Conservation (phyloP, 2,329 filamentous ascomycete genomes). For the Penicillium janthinellum region DNA sequence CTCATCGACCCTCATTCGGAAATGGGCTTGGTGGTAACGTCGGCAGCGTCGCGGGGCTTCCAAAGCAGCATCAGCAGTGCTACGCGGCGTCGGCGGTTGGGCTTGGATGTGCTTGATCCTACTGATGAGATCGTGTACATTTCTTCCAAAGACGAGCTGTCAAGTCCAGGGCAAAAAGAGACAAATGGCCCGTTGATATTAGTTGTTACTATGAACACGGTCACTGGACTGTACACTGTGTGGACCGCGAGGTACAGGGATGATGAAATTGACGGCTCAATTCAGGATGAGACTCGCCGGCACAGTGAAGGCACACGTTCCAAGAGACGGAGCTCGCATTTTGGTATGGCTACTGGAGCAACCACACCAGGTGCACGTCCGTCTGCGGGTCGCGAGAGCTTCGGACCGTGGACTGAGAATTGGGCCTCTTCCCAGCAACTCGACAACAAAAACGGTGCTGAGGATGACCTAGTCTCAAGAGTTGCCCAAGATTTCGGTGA, state of each 20-base stretch:
- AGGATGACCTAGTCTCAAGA: conserved; percentile 66
- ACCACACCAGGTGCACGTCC: conserved; percentile 72
- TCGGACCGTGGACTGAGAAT: conserved; percentile 58
- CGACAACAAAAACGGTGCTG: conserved; percentile 37
- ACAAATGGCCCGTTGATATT: conserved; percentile 64
- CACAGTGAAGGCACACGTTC: conserved; percentile 65
- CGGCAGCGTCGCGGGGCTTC: conserved; percentile 36
- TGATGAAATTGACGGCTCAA: conserved; percentile 57
- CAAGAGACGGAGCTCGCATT: conserved; percentile 67
- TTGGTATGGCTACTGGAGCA: conserved; percentile 66
- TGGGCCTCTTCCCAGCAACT: conserved; percentile 40
- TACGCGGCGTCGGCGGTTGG: conserved; percentile 28
- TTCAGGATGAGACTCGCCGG: conserved; percentile 47
- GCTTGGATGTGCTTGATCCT: conserved; percentile 66
- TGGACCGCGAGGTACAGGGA: conserved; percentile 81
- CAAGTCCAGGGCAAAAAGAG: conserved; percentile 26
- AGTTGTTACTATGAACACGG: conserved; percentile 77
- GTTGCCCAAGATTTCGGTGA: conserved; percentile 68
- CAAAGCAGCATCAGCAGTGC: conserved; percentile 29
- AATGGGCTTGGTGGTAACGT: conserved; percentile 76
- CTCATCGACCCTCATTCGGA: conserved; percentile 85
- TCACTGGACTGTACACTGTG: conserved; percentile 75
- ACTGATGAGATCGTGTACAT: conserved; percentile 84
- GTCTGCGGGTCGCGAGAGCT: conserved; percentile 72
- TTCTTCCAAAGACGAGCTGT: conserved; percentile 62